Evolutionary conservation across 192 early-diverging fungal genomes (phyloP), one percentile per base, ranked within the genome.

Genomic region (Entomortierella lignicola): DNA sequence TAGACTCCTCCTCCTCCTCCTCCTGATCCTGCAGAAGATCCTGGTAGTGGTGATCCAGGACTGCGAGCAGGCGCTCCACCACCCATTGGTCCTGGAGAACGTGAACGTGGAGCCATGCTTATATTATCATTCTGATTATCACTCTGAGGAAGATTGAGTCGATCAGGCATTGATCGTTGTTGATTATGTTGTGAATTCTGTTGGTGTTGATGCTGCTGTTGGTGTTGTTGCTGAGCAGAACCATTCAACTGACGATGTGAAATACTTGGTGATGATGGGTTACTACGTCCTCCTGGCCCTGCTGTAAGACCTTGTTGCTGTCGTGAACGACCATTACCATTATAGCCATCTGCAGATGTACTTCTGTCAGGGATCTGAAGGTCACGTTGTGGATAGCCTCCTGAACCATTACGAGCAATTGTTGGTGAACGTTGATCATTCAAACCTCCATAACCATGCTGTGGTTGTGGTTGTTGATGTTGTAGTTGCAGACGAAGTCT

Each of bases 401-500:
- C 51, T 7, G 12, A 27, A 41, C 53, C 59, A n/a, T 55, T 62
- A 23, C 54, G 55, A 34, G 21, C 42, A 43, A 77, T 53, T 12
- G 20, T 26, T 6, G 61, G 63, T 27, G 66, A 21, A 27, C 75
- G 25, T 17, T 77, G 64, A 3, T 77, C 73, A 32, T 68, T 57
- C 34, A 10, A 10, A 37, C 34, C 34, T 37, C 34, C 55, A 37
- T 56, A 32, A 8, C 55, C 55, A 17, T 34, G 30, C 42, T 39
- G 57, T 5, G 21, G 21, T 21, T 34, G 48, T n/a, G 18, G 73
- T 26, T 60, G 63, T 27, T 68, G 72, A 12, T 77, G 65, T 43
- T 41, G 60, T 41, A 57, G 62, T 21, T 77, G 73, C 31, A 69
- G 73, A 44, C 73, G 73, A 42, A 69, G 59, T 26, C 73, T 50